Percentiles rank a stretch among this genome's conserved stretches.
phyloP scores from a whole-genome alignment of 2,329 filamentous ascomycete species.

The Gyromitra esculenta region DNA sequence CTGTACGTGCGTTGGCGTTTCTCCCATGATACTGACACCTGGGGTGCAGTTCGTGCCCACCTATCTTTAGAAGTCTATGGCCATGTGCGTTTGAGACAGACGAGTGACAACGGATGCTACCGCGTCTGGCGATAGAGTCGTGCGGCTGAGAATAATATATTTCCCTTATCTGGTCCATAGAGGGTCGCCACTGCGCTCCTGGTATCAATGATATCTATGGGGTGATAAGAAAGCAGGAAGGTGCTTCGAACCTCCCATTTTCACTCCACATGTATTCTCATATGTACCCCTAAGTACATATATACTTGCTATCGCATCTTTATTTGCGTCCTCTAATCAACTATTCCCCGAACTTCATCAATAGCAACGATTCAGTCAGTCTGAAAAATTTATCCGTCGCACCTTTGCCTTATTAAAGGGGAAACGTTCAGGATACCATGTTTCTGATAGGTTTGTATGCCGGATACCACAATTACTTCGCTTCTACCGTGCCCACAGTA shows the following conservation, averaged over 20 bases:
- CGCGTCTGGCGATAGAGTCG: constrained; percentile 22
- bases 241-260: not conserved
- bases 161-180: constrained; percentile 10
- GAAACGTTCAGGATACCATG: too few species aligned
- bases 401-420: too few species aligned
- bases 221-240: not conserved
- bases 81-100: constrained; percentile 48
- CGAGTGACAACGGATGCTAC: constrained; percentile 37
- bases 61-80: constrained; percentile 35
- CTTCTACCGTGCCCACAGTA: too few species aligned
- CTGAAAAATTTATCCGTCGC: too few species aligned
- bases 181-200: not conserved
- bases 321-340: not conserved
- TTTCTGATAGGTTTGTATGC: too few species aligned
- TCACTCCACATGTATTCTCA: not conserved
- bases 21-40: constrained; percentile 23
- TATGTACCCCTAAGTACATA: not conserved
- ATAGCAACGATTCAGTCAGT: too few species aligned
- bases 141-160: constrained; percentile 29
- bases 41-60: constrained; percentile 19
- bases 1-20: constrained; percentile 48
- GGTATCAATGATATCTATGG: constrained; percentile 1
- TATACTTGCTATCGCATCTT: not conserved
- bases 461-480: too few species aligned
- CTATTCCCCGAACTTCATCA: too few species aligned